phyloP scores from a whole-genome alignment of 257 asterid genomes.

The Fraxinus anomala region DNA sequence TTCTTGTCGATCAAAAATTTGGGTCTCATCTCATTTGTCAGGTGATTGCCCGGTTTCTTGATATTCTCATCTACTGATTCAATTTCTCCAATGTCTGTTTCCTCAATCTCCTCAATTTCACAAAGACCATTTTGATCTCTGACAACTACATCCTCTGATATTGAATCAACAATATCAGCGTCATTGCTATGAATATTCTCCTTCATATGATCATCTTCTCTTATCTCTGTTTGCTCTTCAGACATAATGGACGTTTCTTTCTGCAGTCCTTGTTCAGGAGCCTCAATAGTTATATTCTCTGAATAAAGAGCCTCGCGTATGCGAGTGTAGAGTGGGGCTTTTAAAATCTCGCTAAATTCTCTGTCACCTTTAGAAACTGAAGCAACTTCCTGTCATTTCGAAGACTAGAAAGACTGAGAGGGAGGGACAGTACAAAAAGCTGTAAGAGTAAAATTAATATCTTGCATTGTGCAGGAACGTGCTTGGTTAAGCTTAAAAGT shows the following conservation, averaged over 20 bases:
- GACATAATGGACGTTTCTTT: constrained; percentile 20
- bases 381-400: constrained; percentile 69
- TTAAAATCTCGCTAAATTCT: constrained; percentile 56
- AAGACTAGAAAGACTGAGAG: constrained; percentile 21
- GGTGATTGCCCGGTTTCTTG: constrained; percentile 14
- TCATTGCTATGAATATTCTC: constrained; percentile 22
- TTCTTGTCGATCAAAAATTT: constrained; percentile 24
- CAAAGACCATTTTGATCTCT: constrained; percentile 21
- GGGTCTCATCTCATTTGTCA: constrained; percentile 29
- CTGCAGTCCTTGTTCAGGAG: constrained; percentile 29
- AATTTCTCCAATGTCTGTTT: constrained; percentile 33
- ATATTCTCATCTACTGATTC: constrained; percentile 25
- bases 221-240: constrained; percentile 35
- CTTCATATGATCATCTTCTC: constrained; percentile 6
- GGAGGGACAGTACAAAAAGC: neutral
- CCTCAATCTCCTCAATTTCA: constrained; percentile 65
- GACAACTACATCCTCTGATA: constrained; percentile 22
- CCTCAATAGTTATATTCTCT: constrained; percentile 15
- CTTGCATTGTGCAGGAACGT: neutral
- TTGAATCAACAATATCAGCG: constrained; percentile 18
- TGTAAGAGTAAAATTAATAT: neutral
- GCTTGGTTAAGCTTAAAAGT: no score
- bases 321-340: constrained; percentile 55
- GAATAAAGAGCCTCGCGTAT: constrained; percentile 59
- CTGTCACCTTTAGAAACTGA: constrained; percentile 58